Percentiles rank a stretch among this genome's conserved stretches.
Conservation (phyloP, 371 early-diverging fungal species). For the Mortierella sp. region DNA sequence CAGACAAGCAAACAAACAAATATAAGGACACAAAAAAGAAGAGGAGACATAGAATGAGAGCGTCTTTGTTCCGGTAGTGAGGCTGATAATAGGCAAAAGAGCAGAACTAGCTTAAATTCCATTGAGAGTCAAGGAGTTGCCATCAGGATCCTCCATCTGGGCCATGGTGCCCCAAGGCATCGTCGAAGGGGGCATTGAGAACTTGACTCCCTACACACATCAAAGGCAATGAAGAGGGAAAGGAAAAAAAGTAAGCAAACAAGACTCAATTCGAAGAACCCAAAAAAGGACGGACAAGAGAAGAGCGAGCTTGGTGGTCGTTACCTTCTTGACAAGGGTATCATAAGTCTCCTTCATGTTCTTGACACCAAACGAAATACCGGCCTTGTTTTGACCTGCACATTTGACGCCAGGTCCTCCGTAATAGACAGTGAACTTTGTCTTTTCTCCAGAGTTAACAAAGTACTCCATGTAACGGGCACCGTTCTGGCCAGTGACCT, state of each 20-base stretch:
- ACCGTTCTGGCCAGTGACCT: constrained; percentile 9
- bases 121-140: constrained; percentile 35
- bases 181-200: constrained; percentile 34
- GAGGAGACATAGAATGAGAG: no score
- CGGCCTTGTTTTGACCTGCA: constrained; percentile 5
- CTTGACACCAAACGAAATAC: constrained; percentile 25
- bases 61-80: no score
- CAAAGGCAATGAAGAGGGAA: neutral
- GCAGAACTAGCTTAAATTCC: neutral
- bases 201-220: constrained; percentile 30
- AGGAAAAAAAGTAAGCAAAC: neutral
- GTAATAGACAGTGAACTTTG: constrained; percentile 39
- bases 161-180: constrained; percentile 50
- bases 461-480: constrained; percentile 36
- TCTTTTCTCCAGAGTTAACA: constrained; percentile 25
- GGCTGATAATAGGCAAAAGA: neutral
- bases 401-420: constrained; percentile 2
- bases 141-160: constrained; percentile 42
- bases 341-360: constrained; percentile 37
- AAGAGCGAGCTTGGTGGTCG: neutral
- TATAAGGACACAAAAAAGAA: neutral
- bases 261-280: neutral
- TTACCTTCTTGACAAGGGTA: constrained; percentile 46
- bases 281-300: neutral
- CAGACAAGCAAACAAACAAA: neutral